phyloP scores from a whole-genome alignment of 148 eudicot genomes.

The Rhododendron ovatum region DNA sequence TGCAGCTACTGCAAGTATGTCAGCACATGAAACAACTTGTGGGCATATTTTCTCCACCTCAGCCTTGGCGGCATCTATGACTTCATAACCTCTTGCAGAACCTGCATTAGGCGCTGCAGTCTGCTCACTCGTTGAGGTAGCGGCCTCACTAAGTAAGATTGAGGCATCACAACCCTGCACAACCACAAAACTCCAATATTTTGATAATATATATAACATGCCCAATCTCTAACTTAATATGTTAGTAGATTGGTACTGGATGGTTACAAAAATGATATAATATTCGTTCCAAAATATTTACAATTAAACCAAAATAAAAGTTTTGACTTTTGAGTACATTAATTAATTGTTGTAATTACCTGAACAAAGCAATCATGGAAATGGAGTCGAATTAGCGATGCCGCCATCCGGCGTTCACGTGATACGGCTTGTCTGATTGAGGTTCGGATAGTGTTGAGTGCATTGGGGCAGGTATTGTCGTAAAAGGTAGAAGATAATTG shows the following conservation, averaged over 20 bases:
- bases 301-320: too few relatives aligned
- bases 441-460: slow-evolving; percentile 12
- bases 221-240: neutral
- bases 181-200: neutral
- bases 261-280: neutral
- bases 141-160: slow-evolving; percentile 24
- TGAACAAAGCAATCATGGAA: slow-evolving; percentile 43
- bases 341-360: neutral
- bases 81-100: neutral
- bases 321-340: too few relatives aligned
- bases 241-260: neutral
- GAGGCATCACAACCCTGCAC: slow-evolving; percentile 16
- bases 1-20: slow-evolving; percentile 32
- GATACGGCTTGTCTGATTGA: slow-evolving; percentile 14
- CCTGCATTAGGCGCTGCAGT: slow-evolving; percentile 1
- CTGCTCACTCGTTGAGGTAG: slow-evolving; percentile 19
- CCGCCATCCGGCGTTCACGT: slow-evolving; percentile 27
- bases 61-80: too few relatives aligned
- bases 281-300: too few relatives aligned
- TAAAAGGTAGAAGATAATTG: slow-evolving; percentile 26
- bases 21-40: slow-evolving; percentile 33
- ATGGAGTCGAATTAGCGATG: slow-evolving; percentile 31
- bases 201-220: neutral
- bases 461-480: slow-evolving; percentile 20
- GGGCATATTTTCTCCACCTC: slow-evolving; percentile 24